phyloP scores from a whole-genome alignment of 176 grass and related monocot species.

The Eleusine coracana region DNA sequence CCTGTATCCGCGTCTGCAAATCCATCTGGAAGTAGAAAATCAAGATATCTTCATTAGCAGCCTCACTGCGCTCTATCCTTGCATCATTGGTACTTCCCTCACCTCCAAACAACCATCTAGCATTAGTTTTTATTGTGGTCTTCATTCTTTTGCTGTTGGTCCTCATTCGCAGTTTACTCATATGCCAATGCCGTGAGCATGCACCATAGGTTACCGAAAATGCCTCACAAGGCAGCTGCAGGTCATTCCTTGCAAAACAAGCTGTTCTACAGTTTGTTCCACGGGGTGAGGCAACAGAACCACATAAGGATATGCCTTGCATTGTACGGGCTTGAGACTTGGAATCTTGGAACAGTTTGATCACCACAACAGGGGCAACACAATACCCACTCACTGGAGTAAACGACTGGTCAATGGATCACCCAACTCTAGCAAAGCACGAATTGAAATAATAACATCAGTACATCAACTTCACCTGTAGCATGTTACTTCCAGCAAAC shows the following conservation, averaged over 20 bases:
- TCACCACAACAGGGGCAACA: background rate
- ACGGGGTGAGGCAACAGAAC: conserved; percentile 45
- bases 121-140: conserved; percentile 35
- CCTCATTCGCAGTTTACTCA: conserved; percentile 28
- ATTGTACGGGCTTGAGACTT: conserved; percentile 32
- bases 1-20: conserved; percentile 81
- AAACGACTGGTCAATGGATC: background rate
- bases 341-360: background rate
- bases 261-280: conserved; percentile 49
- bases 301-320: conserved; percentile 58
- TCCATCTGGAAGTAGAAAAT: conserved; percentile 97
- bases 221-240: conserved; percentile 33
- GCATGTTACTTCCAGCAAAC: background rate
- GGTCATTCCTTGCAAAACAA: conserved; percentile 37
- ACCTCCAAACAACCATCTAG: conserved; percentile 63
- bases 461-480: background rate
- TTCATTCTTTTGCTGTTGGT: conserved; percentile 24
- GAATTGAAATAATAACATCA: conserved; percentile 13
- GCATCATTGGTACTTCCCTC: conserved; percentile 56
- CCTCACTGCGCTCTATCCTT: conserved; percentile 81
- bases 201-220: conserved; percentile 29
- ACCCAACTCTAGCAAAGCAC: conserved; percentile 1
- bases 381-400: background rate
- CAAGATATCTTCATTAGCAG: conserved; percentile 95
- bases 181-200: conserved; percentile 31